A percentile compares a stretch with the other conserved stretches of the same genome.
Conservation (phyloP, 345 rosid genomes). For the Erysimum cheiranthoides region DNA sequence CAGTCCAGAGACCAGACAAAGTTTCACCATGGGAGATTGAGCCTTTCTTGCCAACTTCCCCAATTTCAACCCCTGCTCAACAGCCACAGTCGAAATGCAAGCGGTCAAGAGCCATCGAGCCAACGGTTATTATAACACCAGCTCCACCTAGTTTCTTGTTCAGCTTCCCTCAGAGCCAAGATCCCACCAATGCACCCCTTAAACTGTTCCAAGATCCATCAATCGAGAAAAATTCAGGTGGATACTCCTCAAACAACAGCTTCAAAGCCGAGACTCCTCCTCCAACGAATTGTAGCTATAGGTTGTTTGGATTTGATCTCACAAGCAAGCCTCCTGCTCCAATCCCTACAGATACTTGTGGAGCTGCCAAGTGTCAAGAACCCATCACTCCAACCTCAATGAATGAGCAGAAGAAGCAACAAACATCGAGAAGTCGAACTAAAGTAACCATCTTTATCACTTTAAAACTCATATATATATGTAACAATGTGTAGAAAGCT, state of each 20-base stretch:
- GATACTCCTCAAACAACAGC: slow-evolving; percentile 45
- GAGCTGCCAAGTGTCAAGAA: slow-evolving; percentile 47
- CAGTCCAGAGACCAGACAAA: slow-evolving; percentile 69
- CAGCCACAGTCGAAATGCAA: slow-evolving; percentile 61
- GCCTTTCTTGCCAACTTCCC: slow-evolving; percentile 56
- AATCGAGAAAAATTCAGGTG: slow-evolving; percentile 49
- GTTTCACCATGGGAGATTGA: slow-evolving; percentile 93
- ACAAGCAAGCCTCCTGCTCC: slow-evolving; percentile 40
- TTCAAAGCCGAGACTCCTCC: slow-evolving; percentile 46
- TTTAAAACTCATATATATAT: background rate
- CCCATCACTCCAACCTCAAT: slow-evolving; percentile 41
- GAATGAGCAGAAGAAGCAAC: slow-evolving; percentile 53
- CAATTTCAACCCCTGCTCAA: slow-evolving; percentile 44
- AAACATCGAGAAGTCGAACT: slow-evolving; percentile 38
- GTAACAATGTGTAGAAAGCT: background rate
- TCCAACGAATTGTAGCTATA: slow-evolving; percentile 46
- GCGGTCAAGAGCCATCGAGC: slow-evolving; percentile 58
- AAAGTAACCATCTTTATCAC: slow-evolving; percentile 29
- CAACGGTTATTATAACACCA: slow-evolving; percentile 51
- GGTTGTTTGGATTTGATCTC: slow-evolving; percentile 75
- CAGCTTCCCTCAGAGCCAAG: slow-evolving; percentile 33
- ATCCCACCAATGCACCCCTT: slow-evolving; percentile 42
- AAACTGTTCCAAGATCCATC: slow-evolving; percentile 43
- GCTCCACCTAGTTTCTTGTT: slow-evolving; percentile 51
- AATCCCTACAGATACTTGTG: slow-evolving; percentile 28